These are phyloP conservation scores for Colletotrichum sp. DNA, from an alignment of 2,329 filamentous ascomycete species.

Conservation along the genomic window DNA sequence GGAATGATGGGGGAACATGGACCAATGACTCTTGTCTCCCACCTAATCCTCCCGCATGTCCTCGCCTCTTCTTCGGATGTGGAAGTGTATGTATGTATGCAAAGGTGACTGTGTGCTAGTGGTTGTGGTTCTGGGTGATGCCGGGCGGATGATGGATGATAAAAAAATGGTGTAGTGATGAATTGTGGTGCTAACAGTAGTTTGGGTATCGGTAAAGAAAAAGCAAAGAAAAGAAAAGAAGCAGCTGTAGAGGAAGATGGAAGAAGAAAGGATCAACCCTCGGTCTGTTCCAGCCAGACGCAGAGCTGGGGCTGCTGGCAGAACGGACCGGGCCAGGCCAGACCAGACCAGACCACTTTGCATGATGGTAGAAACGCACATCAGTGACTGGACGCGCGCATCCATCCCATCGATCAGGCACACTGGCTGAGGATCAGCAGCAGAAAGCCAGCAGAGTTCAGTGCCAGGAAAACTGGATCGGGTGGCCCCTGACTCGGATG, in stretches of 20 bases:
- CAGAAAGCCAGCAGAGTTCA: neutral
- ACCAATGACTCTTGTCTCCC: neutral
- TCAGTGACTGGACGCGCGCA: neutral
- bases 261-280: slow-evolving; percentile 13
- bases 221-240: neutral
- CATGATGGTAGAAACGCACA: neutral
- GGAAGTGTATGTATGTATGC: neutral
- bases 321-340: neutral
- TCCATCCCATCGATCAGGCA: neutral
- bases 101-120: neutral
- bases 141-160: neutral
- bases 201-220: neutral
- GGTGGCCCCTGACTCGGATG: slow-evolving; percentile 16
- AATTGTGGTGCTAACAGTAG: neutral
- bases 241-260: neutral
- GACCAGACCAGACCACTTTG: neutral
- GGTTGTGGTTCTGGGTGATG: neutral
- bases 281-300: slow-evolving; percentile 4
- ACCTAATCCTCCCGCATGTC: neutral
- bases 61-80: neutral
- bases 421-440: neutral
- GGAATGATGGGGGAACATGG: neutral
- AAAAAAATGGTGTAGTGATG: neutral
- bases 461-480: slow-evolving; percentile 17
- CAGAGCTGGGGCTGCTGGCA: neutral